Percentiles rank a stretch among this genome's conserved stretches.
Conservation (phyloP, 345 rosid genomes). For the rapeseed (Brassica napus) region Da-Ae NC_063444.1:43035501-43036000, state of each 20-base stretch:
- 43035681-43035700: slow-evolving; percentile 30
- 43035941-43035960: background rate
- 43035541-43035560: background rate
- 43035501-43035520: background rate
- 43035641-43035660: slow-evolving; percentile 25
- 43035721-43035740: slow-evolving; percentile 38
- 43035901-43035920: background rate
- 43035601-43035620: slow-evolving; percentile 31
- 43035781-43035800: slow-evolving; percentile 29
- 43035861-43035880: background rate
- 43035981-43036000: slow-evolving; percentile 8
- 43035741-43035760: slow-evolving; percentile 20
- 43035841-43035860: slow-evolving; percentile 18
- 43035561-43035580: slow-evolving; percentile 24
- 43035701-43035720: slow-evolving; percentile 31
- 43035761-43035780: slow-evolving; percentile 14
- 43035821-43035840: background rate
- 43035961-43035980: background rate
- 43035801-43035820: slow-evolving; percentile 27
- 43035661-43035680: slow-evolving; percentile 37
- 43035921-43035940: background rate
- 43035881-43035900: background rate
- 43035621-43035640: slow-evolving; percentile 22
- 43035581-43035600: slow-evolving; percentile 32
- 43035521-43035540: background rate